Evolutionary conservation across 495 filamentous ascomycete species (phyloP).

Genomic region (Jackrogersella multiformis): DNA sequence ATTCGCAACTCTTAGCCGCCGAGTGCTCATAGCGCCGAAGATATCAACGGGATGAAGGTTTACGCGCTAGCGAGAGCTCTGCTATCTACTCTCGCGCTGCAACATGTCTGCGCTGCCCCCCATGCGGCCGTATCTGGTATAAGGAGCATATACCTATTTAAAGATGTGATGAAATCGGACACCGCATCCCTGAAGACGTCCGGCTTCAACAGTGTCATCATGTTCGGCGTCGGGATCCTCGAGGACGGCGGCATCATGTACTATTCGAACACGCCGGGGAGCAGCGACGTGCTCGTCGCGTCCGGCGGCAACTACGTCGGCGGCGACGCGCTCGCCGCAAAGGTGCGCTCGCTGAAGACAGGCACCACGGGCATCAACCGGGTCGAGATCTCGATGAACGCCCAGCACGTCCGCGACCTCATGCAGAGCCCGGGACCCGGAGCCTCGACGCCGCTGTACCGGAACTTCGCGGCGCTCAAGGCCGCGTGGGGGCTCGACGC

Average conservation of each 20-base stretch:
- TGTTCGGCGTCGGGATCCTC: constrained; percentile 55
- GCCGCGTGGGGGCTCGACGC: constrained; percentile 54
- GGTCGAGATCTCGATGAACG: constrained; percentile 56
- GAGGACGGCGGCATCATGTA: constrained; percentile 56
- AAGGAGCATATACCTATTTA: constrained; percentile 54
- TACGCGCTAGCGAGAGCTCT: constrained; percentile 29
- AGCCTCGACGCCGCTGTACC: constrained; percentile 44
- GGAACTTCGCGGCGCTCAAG: constrained; percentile 52
- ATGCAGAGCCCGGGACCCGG: constrained; percentile 49
- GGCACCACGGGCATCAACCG: constrained; percentile 44
- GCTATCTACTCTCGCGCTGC: constrained; percentile 40
- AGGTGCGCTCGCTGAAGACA: constrained; percentile 54
- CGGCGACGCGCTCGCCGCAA: constrained; percentile 49
- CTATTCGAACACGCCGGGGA: constrained; percentile 57
- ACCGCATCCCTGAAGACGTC: constrained; percentile 49
- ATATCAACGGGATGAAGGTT: constrained; percentile 21
- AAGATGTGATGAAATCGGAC: constrained; percentile 56
- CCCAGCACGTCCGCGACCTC: constrained; percentile 50
- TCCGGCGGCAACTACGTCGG: constrained; percentile 51
- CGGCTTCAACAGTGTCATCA: constrained; percentile 54
- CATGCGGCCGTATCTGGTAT: constrained; percentile 33
- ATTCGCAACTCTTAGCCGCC: background rate
- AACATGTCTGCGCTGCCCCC: constrained; percentile 27
- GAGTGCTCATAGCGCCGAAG: background rate
- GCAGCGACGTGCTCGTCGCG: constrained; percentile 46